Evolutionary conservation across 352 stramenopile species (phyloP), one percentile per base, ranked within the genome.

Genomic region (Blastocystis sp.): DNA sequence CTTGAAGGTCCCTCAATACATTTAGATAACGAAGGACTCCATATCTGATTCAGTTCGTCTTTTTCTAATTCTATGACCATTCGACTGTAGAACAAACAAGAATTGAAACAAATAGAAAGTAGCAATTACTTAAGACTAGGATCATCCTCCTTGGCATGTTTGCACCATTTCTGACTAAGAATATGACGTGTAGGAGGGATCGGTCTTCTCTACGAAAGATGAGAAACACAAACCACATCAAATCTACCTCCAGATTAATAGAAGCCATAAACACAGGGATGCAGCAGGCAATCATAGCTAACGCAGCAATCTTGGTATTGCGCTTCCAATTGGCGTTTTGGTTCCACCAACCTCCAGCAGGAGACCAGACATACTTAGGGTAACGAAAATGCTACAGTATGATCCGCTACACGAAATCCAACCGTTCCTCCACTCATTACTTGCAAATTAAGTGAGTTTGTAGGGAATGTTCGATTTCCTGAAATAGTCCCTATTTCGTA

Each of bases 101-200:
- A 44, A 75, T 27, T 75, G 35, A 81, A 64, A 84, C 37, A 37
- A 89, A 78, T 60, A 78, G 42, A 89, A 15, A 59, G 51, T n/a
- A 66, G 44, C 30, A 9, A 66, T 89, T 89, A 89, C 60, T 89
- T n/a, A 79, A 89, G 66, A 59, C 78, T 89, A 40, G 78, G 78
- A 48, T 89, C 78, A 44, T 89, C 78, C 51, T 89, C 78, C 66
- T 89, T 89, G 5, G 78, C 78, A 53, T 89, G 78, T 40, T 89
- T 89, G 51, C 78, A 89, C 78, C 78, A 89, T n/a, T 89, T 76
- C 48, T 89, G 78, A 40, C 60, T 79, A 27, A 59, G 78, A 76
- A 89, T 89, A 42, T 89, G 78, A 37, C 78, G 37, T 4, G 24
- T 42, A 42, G 78, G 78, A 24, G 78, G 13, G 19, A 64, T 30